phyloP scores from a whole-genome alignment of 306 rosid species.

The Senna tora region DNA sequence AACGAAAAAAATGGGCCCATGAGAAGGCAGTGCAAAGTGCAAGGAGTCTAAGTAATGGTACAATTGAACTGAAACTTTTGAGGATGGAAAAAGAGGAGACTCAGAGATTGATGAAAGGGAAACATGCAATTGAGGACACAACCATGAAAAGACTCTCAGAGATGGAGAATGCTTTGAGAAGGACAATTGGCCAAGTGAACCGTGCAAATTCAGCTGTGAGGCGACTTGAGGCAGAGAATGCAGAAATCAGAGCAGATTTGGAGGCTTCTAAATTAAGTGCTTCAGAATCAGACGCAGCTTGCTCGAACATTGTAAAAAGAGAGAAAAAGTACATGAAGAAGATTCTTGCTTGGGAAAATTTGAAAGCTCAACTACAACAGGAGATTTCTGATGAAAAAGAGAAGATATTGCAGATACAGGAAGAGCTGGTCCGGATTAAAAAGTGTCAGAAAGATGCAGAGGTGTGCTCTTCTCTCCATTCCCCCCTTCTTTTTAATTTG shows the following conservation, averaged over 20 bases:
- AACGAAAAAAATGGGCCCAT: constrained; percentile 93
- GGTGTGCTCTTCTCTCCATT: constrained; percentile 52
- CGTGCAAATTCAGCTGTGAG: constrained; percentile 89
- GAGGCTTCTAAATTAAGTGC: constrained; percentile 98
- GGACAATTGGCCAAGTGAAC: constrained; percentile 95
- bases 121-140: constrained; percentile 78
- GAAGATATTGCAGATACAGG: constrained; percentile 68
- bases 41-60: constrained; percentile 74
- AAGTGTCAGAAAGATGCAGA: constrained; percentile 73
- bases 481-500: not conserved
- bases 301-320: constrained; percentile 87
- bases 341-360: constrained; percentile 94
- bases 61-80: constrained; percentile 80
- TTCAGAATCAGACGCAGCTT: constrained; percentile 75
- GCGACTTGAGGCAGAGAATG: constrained; percentile 84
- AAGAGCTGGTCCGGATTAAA: constrained; percentile 55
- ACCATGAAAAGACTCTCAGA: constrained; percentile 92
- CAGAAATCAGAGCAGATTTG: constrained; percentile 96
- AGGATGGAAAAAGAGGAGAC: constrained; percentile 96
- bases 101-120: constrained; percentile 90
- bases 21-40: constrained; percentile 98
- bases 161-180: constrained; percentile 94
- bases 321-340: constrained; percentile 84
- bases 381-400: constrained; percentile 72
- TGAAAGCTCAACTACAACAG: constrained; percentile 76